Evolutionary conservation across 2,329 filamentous ascomycete genomes (phyloP).

Genomic region (Aspergillus novoparasiticus): DNA sequence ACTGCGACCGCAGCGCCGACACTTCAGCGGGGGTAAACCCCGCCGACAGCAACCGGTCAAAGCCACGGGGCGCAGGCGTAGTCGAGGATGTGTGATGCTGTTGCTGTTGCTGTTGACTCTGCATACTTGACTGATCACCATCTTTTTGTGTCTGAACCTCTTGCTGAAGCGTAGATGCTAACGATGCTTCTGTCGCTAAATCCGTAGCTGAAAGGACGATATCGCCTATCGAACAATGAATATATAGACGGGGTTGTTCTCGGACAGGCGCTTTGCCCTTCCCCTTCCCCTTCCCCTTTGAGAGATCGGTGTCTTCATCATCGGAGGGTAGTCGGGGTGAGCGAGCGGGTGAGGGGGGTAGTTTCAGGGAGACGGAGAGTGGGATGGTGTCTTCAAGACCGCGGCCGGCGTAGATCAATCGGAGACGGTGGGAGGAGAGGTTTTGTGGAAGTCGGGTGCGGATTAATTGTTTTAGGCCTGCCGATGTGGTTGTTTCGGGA

Average conservation of each 20-base stretch:
- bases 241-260: constrained; percentile 67
- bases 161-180: constrained; percentile 33
- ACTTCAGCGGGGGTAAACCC: constrained; percentile 86
- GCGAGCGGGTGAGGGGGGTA: constrained; percentile 59
- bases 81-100: constrained; percentile 42
- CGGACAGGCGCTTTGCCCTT: constrained; percentile 71
- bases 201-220: constrained; percentile 70
- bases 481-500: constrained; percentile 70
- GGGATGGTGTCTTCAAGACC: constrained; percentile 75
- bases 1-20: constrained; percentile 81
- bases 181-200: constrained; percentile 65
- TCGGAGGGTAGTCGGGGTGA: constrained; percentile 31
- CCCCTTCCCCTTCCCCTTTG: constrained; percentile 49
- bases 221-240: constrained; percentile 89
- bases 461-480: constrained; percentile 80
- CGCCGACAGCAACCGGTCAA: constrained; percentile 78
- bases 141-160: constrained; percentile 1
- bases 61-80: constrained; percentile 70
- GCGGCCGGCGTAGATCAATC: constrained; percentile 87
- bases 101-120: constrained; percentile 18
- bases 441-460: constrained; percentile 67
- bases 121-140: not conserved
- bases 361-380: constrained; percentile 68
- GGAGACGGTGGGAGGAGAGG: constrained; percentile 70
- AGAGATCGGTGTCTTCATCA: constrained; percentile 21